Conservation (phyloP, 257 asterid genomes). For the Perilla frutescens region DNA sequence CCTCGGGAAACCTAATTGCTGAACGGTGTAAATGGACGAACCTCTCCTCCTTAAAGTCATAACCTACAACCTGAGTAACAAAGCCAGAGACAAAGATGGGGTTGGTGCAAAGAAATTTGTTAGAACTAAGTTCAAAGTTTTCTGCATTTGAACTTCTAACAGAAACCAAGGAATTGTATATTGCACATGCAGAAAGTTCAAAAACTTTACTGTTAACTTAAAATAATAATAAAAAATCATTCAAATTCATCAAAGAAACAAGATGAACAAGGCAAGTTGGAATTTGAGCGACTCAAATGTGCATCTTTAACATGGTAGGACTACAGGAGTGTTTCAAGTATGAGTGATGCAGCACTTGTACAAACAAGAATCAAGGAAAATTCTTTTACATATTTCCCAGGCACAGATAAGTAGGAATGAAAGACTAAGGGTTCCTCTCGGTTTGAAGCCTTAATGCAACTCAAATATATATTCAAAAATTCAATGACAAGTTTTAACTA, state of each 20-base stretch:
- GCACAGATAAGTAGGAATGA: too few relatives aligned
- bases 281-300: neutral
- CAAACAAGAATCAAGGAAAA: neutral
- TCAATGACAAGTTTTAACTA: neutral
- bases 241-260: too few relatives aligned
- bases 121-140: too few relatives aligned
- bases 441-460: too few relatives aligned
- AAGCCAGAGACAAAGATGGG: neutral
- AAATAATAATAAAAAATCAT: too few relatives aligned
- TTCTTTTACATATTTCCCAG: neutral
- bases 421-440: too few relatives aligned
- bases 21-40: conserved; percentile 80
- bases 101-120: neutral
- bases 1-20: conserved; percentile 72
- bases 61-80: conserved; percentile 75
- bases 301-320: neutral
- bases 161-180: too few relatives aligned
- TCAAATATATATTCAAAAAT: neutral
- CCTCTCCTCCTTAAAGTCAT: conserved; percentile 92
- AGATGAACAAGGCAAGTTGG: too few relatives aligned
- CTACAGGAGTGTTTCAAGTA: neutral
- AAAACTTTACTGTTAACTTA: too few relatives aligned
- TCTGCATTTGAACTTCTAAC: too few relatives aligned
- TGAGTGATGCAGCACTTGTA: neutral
- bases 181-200: too few relatives aligned